Percentiles rank a stretch among this genome's conserved stretches.
Conservation (phyloP, 768 basidiomycete genomes). For the Leccinum truebloodii region DNA sequence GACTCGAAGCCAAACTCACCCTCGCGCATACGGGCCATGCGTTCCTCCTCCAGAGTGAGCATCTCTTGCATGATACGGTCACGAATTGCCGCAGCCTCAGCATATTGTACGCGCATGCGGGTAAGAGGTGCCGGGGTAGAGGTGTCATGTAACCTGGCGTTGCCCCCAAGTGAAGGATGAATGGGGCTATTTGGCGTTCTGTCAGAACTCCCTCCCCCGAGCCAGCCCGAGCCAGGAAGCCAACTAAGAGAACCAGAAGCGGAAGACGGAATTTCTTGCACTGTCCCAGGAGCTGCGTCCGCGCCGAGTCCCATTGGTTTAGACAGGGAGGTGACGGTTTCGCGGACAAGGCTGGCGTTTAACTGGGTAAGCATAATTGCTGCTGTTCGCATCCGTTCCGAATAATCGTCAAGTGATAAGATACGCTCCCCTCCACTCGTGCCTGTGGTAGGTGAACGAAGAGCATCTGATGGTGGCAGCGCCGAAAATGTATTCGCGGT, state of each 20-base stretch:
- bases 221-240: constrained; percentile 59
- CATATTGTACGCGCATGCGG: constrained; percentile 73
- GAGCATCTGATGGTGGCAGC: constrained; percentile 1
- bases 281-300: constrained; percentile 3
- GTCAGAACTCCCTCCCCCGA: constrained; percentile 30
- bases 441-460: constrained; percentile 4
- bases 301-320: constrained; percentile 13
- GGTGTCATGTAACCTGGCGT: constrained; percentile 25
- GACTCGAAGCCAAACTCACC: constrained; percentile 60
- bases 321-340: constrained; percentile 38
- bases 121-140: constrained; percentile 35
- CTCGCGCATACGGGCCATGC: constrained; percentile 91
- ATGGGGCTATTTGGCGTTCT: constrained; percentile 27
- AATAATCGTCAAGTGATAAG: constrained; percentile 94
- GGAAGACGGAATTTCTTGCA: constrained; percentile 16
- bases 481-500: constrained; percentile 13
- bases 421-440: constrained; percentile 14
- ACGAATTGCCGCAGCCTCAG: constrained; percentile 88
- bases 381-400: constrained; percentile 96
- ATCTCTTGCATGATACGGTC: constrained; percentile 99
- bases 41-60: constrained; percentile 93
- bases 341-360: constrained; percentile 74
- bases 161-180: constrained; percentile 34
- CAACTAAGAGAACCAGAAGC: constrained; percentile 43
- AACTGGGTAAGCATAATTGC: constrained; percentile 98